A percentile compares a stretch with the other conserved stretches of the same genome.
These are phyloP conservation scores for Suillus alpinus DNA, from an alignment of 768 basidiomycete species.

Conservation along the genomic window DNA sequence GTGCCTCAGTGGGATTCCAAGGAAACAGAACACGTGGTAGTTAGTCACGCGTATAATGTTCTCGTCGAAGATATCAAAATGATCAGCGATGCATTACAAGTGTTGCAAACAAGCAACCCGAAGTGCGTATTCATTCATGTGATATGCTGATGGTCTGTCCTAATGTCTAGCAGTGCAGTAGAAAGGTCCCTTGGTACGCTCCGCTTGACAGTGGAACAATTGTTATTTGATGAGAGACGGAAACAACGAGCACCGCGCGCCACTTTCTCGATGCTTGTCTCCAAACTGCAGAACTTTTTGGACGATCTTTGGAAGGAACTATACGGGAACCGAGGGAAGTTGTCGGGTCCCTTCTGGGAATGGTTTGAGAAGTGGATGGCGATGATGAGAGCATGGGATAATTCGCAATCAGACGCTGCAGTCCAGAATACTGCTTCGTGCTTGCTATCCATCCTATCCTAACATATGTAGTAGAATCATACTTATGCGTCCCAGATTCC, in stretches of 20 bases:
- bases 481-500: background rate
- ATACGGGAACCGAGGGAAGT: background rate
- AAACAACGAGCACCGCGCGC: background rate
- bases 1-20: slow-evolving; percentile 3
- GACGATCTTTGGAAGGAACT: slow-evolving; percentile 1
- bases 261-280: background rate
- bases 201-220: background rate
- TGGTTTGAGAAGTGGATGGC: slow-evolving; percentile 4
- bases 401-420: background rate
- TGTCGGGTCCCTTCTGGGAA: background rate
- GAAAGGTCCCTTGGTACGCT: background rate
- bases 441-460: background rate
- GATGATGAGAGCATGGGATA: slow-evolving; percentile 4
- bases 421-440: background rate
- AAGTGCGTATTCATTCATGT: background rate
- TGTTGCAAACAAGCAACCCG: background rate
- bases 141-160: background rate
- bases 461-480: background rate
- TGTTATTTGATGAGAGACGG: background rate
- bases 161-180: background rate
- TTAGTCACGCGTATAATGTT: background rate
- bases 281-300: background rate
- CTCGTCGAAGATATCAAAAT: slow-evolving; percentile 3
- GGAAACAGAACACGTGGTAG: background rate
- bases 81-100: slow-evolving; percentile 1